These are phyloP conservation scores for bread wheat (Triticum aestivum) DNA, from an alignment of 176 grass and related monocot species.

Conservation along the genomic window DNA sequence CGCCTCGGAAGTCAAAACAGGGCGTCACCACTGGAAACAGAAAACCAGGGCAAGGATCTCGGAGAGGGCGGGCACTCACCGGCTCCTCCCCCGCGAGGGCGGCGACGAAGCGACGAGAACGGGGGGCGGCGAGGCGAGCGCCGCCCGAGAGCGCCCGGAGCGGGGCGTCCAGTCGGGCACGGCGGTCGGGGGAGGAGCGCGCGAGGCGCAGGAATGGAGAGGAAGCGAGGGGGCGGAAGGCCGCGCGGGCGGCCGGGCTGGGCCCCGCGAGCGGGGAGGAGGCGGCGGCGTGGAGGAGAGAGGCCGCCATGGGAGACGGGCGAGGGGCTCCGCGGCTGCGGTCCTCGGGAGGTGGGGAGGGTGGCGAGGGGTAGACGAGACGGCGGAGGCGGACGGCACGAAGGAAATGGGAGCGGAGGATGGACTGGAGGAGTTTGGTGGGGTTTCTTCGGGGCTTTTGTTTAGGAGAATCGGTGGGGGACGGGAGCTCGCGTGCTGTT, in stretches of 20 bases:
- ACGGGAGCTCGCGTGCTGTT: not conserved
- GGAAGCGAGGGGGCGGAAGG: constrained; percentile 38
- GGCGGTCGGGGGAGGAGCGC: constrained; percentile 8
- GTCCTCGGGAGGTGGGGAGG: not conserved
- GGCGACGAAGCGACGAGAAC: constrained; percentile 34
- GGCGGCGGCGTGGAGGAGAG: constrained; percentile 41
- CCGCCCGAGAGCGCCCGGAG: constrained; percentile 15
- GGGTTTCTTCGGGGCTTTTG: constrained; percentile 38
- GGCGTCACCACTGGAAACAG: not conserved
- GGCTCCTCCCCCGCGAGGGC: constrained; percentile 43
- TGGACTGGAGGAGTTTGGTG: constrained; percentile 8
- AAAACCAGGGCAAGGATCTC: constrained; percentile 11
- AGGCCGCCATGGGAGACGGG: constrained; percentile 32
- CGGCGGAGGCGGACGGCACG: constrained; percentile 28
- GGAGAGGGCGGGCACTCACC: constrained; percentile 19
- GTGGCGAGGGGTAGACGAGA: not conserved
- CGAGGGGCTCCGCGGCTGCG: not conserved
- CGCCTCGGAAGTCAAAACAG: not conserved
- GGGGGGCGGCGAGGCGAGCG: not conserved
- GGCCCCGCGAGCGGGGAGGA: constrained; percentile 21
- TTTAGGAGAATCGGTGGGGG: not conserved
- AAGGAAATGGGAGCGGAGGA: not conserved
- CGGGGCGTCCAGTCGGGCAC: not conserved
- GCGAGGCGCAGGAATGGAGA: constrained; percentile 42
- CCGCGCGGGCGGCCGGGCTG: not conserved